Evolutionary conservation across 2,329 filamentous ascomycete species (phyloP), one percentile per base, ranked within the genome.

Genomic region (Fusarium pilosicola): DNA sequence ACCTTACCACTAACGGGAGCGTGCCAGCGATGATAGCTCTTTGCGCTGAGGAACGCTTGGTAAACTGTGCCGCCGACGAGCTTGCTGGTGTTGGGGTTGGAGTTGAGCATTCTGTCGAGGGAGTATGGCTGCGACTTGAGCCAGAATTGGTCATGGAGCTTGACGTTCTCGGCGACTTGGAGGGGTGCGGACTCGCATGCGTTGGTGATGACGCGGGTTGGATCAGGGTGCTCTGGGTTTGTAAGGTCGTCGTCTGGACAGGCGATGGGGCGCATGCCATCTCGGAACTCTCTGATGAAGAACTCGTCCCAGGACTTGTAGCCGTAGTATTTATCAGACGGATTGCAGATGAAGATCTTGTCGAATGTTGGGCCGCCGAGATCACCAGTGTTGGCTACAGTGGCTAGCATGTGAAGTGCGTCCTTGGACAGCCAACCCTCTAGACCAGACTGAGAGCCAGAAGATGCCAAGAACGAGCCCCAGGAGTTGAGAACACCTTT

Each of bases 21-120:
- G 77, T 92, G 88, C 91, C 91, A 93, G 26, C 91, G 86, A 79
- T 93, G 91, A 78, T 93, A 93, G 49, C 87, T 89, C 34, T 91
- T 81, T 0, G 90, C 87, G 20, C 86, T 89, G 5, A 93, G 81
- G 73, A 92, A 93, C 0, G 90, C 91, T 74, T 93, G 91, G 77
- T 92, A 93, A 6, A 93, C 83, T 0, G 89, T 92, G 0, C 88
- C 91, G 1, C 86, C 87, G 4, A 85, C 84, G 70, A 93, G 93
- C 4, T 87, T 74, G 10, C 81, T 74, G 0, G 87, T 81, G 6
- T 86, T 76, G 0, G 80, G 70, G 70, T 91, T 86, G 64, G 87
- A 79, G 3, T 83, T 84, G 5, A 93, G 82, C 88, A 92, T 91
- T 74, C 91, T 87, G 1, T 79, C 71, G 6, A 91, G 78, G 1